phyloP scores from a whole-genome alignment of 75 land plant genomes.

The Picea sitchensis region DNA sequence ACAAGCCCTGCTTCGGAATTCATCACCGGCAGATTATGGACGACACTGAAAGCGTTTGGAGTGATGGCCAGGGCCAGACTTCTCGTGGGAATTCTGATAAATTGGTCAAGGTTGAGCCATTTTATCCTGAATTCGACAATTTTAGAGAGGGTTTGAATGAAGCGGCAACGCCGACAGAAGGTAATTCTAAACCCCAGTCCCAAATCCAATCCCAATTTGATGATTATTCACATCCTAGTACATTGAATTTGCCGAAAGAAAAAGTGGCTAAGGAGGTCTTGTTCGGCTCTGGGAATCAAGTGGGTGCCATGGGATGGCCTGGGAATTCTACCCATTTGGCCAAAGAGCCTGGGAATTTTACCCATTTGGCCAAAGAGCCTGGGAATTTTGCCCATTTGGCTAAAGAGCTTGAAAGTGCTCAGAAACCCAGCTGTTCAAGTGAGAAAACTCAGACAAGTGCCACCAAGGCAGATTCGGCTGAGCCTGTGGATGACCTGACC shows the following conservation, averaged over 20 bases:
- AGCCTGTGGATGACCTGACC: background rate
- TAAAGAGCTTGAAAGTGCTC: background rate
- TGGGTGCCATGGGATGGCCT: background rate
- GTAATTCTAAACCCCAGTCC: constrained; percentile 3
- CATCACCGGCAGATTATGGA: background rate
- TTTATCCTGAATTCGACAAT: background rate
- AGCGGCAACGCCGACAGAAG: background rate
- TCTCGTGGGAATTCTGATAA: background rate
- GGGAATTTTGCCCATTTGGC: no score
- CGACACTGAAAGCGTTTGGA: background rate
- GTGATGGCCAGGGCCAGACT: background rate
- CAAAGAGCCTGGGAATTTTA: background rate
- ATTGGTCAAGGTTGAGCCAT: background rate
- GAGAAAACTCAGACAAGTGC: constrained; percentile 9
- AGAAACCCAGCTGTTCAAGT: constrained; percentile 1
- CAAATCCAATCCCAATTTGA: background rate
- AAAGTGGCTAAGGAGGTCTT: background rate
- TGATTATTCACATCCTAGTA: constrained; percentile 1
- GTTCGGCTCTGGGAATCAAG: background rate
- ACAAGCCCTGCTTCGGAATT: constrained; percentile 12
- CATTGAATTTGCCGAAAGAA: background rate
- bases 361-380: background rate
- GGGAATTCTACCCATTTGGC: background rate
- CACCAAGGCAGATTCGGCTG: constrained; percentile 9
- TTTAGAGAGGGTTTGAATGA: constrained; percentile 1